Evolutionary conservation across 106 monocot genomes (phyloP).

Genomic region (Dendrobium catenatum): DNA sequence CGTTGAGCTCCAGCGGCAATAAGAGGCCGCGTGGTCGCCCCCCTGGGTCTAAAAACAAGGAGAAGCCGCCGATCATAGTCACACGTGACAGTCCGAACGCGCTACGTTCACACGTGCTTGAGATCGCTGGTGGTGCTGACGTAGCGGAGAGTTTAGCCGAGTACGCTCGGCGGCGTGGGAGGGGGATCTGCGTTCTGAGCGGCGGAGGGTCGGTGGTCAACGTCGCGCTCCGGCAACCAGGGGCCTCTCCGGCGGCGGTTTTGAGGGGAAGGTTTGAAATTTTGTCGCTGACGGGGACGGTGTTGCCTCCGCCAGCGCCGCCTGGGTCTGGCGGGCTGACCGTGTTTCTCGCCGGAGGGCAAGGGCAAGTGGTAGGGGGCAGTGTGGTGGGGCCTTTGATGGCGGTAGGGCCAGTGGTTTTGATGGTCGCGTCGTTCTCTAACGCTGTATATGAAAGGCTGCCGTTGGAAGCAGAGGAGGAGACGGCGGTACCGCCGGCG

Average conservation of each 20-base stretch:
- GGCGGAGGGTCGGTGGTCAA: slow-evolving; percentile 6
- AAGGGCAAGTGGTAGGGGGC: slow-evolving; percentile 1
- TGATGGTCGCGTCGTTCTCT: slow-evolving; percentile 2
- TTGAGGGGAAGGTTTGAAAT: slow-evolving; percentile 2
- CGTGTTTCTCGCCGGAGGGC: slow-evolving; percentile 2
- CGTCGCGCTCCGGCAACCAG: neutral
- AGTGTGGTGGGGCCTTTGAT: slow-evolving; percentile 1
- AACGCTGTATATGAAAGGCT: slow-evolving; percentile 1
- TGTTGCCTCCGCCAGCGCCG: slow-evolving; percentile 4
- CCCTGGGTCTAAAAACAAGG: neutral
- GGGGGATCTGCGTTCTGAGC: slow-evolving; percentile 9
- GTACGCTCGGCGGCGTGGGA: slow-evolving; percentile 5
- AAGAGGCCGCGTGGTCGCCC: neutral
- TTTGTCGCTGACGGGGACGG: slow-evolving; percentile 6
- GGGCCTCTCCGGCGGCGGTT: neutral
- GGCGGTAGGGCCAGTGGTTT: slow-evolving; percentile 1
- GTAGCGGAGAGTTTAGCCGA: neutral
- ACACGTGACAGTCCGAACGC: slow-evolving; percentile 6
- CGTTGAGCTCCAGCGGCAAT: neutral
- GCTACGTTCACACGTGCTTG: slow-evolving; percentile 5
- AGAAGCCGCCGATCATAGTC: neutral
- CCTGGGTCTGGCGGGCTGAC: slow-evolving; percentile 7
- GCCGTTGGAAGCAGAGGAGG: slow-evolving; percentile 7
- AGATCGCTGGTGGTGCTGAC: slow-evolving; percentile 7
- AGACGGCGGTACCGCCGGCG: neutral